A percentile compares a stretch with the other conserved stretches of the same genome.
phyloP scores from a whole-genome alignment of 139 green algal genomes.

The Coelastrella sp. region DNA sequence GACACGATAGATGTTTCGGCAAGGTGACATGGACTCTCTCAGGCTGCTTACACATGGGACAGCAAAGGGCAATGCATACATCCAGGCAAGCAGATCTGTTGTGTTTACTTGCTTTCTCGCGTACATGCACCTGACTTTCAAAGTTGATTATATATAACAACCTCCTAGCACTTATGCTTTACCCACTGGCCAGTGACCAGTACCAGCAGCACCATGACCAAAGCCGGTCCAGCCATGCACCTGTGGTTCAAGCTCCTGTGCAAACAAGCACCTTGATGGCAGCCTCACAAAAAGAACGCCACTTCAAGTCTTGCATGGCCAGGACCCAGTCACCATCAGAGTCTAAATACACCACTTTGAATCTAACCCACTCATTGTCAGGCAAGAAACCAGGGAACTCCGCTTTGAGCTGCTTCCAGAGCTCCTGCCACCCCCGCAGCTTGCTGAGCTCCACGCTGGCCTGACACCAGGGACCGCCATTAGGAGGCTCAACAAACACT shows the following conservation, averaged over 20 bases:
- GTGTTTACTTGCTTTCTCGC: no score
- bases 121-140: no score
- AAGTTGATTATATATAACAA: no score
- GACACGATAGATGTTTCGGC: no score
- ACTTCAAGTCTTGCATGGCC: conserved; percentile 29
- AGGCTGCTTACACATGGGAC: no score
- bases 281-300: conserved; percentile 24
- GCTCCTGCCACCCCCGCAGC: conserved; percentile 16
- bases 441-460: neutral
- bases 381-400: conserved; percentile 9
- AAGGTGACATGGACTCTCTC: no score
- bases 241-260: neutral
- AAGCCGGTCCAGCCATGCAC: neutral
- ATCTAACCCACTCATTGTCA: neutral
- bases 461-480: neutral
- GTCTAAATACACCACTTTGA: conserved; percentile 40
- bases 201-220: neutral
- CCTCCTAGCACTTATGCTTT: neutral
- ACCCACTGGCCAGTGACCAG: no score
- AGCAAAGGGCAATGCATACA: no score
- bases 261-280: conserved; percentile 35
- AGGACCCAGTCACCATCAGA: conserved; percentile 46
- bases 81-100: no score
- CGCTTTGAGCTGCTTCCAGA: conserved; percentile 10
- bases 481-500: conserved; percentile 12